Percentiles rank a stretch among this genome's conserved stretches.
Evolutionary conservation across 257 asterid genomes (phyloP).

Genomic region (Jacaranda mimosifolia): DNA sequence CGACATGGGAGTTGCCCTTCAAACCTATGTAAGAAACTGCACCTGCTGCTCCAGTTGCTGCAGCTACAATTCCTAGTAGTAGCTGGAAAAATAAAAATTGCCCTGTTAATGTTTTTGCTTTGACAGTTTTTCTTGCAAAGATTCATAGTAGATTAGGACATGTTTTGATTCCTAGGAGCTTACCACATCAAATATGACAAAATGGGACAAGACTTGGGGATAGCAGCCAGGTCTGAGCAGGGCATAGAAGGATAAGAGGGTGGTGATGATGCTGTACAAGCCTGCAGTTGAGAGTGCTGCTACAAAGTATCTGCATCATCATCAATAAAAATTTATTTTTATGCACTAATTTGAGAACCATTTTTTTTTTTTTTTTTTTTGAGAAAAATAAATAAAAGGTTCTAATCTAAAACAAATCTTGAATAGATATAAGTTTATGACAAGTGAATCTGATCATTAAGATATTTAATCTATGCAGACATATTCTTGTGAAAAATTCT

Average conservation of each 20-base stretch:
- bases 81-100: slow-evolving; percentile 44
- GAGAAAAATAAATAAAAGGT: background rate
- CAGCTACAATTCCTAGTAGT: slow-evolving; percentile 66
- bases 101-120: background rate
- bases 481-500: no score
- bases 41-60: slow-evolving; percentile 78
- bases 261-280: slow-evolving; percentile 48
- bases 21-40: slow-evolving; percentile 61
- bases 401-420: no score
- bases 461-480: no score
- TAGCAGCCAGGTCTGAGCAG: slow-evolving; percentile 46
- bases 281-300: slow-evolving; percentile 57
- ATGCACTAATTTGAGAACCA: background rate
- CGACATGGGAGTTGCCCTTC: slow-evolving; percentile 62
- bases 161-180: background rate
- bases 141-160: no score
- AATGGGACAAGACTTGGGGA: slow-evolving; percentile 32
- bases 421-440: no score
- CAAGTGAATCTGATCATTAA: no score
- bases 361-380: no score
- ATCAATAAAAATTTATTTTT: background rate
- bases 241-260: slow-evolving; percentile 44
- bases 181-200: slow-evolving; percentile 56
- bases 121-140: background rate
- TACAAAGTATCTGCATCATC: slow-evolving; percentile 54